phyloP scores from a whole-genome alignment of 2,329 filamentous ascomycete genomes.

The Nigrograna mackinnonii region DNA sequence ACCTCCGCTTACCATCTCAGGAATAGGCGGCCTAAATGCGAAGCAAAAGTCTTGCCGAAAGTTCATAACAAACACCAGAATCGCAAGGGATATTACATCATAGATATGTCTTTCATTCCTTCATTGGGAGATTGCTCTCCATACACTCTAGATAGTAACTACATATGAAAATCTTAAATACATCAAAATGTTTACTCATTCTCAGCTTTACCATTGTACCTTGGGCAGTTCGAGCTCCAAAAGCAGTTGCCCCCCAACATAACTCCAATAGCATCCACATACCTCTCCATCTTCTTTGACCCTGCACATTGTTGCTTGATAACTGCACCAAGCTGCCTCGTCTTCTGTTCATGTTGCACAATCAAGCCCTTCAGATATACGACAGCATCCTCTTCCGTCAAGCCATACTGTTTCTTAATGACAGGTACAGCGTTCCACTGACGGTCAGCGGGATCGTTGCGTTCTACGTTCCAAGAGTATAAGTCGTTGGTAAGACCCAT shows the following conservation, averaged over 20 bases:
- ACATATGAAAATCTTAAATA: too few species aligned
- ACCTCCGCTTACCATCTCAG: too few species aligned
- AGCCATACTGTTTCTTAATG: slow-evolving; percentile 5
- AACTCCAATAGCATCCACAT: slow-evolving; percentile 7
- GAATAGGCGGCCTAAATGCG: too few species aligned
- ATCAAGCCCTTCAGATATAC: slow-evolving; percentile 6
- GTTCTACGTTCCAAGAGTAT: slow-evolving; percentile 8
- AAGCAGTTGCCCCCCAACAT: slow-evolving; percentile 8
- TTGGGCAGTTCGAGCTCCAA: slow-evolving; percentile 7
- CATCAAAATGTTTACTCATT: too few species aligned
- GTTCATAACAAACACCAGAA: too few species aligned
- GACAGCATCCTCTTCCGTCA: slow-evolving; percentile 4
- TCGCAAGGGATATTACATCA: too few species aligned
- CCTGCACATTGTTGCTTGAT: background rate
- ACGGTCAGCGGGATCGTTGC: slow-evolving; percentile 5
- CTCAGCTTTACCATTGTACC: slow-evolving; percentile 45
- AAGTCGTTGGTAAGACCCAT: slow-evolving; percentile 8
- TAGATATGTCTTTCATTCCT: too few species aligned
- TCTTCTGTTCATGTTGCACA: slow-evolving; percentile 6
- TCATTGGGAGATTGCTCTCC: too few species aligned
- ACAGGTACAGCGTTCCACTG: slow-evolving; percentile 7
- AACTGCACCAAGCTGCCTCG: slow-evolving; percentile 3
- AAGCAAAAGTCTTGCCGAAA: too few species aligned
- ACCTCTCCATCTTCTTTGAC: slow-evolving; percentile 4
- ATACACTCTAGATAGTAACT: too few species aligned